These are phyloP conservation scores for Arxiozyma slooffiae DNA, from an alignment of 1,139 yeast genomes.

Conservation along the genomic window DNA sequence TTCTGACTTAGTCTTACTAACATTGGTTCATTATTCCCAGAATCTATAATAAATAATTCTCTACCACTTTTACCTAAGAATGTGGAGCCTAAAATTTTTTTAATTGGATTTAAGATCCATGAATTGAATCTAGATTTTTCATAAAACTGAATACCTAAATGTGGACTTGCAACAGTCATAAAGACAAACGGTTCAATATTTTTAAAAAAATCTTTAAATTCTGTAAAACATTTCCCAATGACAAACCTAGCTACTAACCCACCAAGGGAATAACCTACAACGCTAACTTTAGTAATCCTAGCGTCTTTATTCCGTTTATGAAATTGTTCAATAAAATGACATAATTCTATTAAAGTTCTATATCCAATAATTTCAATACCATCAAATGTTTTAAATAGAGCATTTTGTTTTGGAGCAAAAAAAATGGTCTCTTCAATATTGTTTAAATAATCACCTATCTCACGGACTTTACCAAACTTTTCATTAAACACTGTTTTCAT, in stretches of 20 bases:
- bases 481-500: conserved; percentile 45
- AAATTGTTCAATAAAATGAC: conserved; percentile 36
- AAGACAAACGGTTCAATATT: conserved; percentile 53
- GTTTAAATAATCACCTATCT: neutral
- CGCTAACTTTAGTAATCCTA: conserved; percentile 36
- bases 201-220: conserved; percentile 44
- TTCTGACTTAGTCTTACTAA: conserved; percentile 45
- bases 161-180: conserved; percentile 87
- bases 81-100: conserved; percentile 52
- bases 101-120: conserved; percentile 34
- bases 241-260: conserved; percentile 53
- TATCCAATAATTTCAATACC: conserved; percentile 69
- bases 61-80: conserved; percentile 66
- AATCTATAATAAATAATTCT: conserved; percentile 53
- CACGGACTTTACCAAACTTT: conserved; percentile 24
- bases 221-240: conserved; percentile 42
- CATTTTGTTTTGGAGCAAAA: conserved; percentile 59
- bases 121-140: conserved; percentile 10
- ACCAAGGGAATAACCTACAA: conserved; percentile 48
- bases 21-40: conserved; percentile 31
- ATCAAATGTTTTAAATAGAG: conserved; percentile 73
- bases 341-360: conserved; percentile 57
- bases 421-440: conserved; percentile 41
- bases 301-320: conserved; percentile 19
- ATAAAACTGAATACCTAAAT: conserved; percentile 56